Conservation (phyloP, 177 flowering plant genomes). For the Vitis hybrid region DNA sequence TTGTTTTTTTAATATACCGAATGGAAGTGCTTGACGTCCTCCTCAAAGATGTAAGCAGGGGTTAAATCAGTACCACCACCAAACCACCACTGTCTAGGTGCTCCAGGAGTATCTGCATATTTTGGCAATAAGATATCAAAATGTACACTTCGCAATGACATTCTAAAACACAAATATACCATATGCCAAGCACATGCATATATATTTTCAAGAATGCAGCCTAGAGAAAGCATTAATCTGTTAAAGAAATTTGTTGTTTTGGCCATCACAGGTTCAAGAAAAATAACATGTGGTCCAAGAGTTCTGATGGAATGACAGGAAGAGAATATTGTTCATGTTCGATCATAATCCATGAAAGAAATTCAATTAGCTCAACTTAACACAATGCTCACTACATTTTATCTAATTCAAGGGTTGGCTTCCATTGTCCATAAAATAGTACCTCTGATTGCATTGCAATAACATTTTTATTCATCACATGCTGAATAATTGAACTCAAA, state of each 20-base stretch:
- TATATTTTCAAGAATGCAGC: neutral
- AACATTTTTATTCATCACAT: no score
- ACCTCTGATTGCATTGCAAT: no score
- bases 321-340: no score
- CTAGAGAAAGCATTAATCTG: neutral
- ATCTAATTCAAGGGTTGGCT: no score
- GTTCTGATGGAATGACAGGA: no score
- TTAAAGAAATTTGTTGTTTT: neutral
- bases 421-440: no score
- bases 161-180: neutral
- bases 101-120: conserved; percentile 83
- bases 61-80: conserved; percentile 99
- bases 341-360: no score
- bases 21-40: conserved; percentile 97
- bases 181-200: neutral
- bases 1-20: conserved; percentile 36
- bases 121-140: conserved; percentile 5
- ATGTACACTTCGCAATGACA: neutral
- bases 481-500: no score
- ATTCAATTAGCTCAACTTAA: no score
- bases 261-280: no score
- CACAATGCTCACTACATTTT: no score
- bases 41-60: conserved; percentile 91
- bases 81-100: conserved; percentile 99
- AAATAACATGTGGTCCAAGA: no score